These are phyloP conservation scores for Hymenoscyphus scutula DNA, from an alignment of 2,329 filamentous ascomycete genomes.

Conservation along the genomic window DNA sequence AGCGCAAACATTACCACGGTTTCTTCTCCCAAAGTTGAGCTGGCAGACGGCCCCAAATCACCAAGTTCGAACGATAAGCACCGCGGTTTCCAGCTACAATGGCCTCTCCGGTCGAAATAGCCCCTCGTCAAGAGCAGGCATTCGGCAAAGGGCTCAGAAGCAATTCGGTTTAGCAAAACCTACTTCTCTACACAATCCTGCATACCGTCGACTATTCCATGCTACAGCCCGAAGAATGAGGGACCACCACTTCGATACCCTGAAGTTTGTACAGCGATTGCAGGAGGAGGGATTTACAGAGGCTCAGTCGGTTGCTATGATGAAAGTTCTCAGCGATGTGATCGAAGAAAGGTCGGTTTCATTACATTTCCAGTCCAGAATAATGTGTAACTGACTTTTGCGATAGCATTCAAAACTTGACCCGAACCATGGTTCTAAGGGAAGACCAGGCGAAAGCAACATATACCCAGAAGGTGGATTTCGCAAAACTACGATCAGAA, in stretches of 20 bases:
- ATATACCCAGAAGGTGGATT: constrained; percentile 90
- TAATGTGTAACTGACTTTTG: constrained; percentile 15
- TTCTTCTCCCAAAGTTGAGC: constrained; percentile 36
- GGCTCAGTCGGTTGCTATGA: constrained; percentile 94
- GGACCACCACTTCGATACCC: constrained; percentile 96
- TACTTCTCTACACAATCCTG: constrained; percentile 24
- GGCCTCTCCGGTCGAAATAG: constrained; percentile 9
- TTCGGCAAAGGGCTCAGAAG: constrained; percentile 4
- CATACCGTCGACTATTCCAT: constrained; percentile 57
- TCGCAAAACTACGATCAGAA: constrained; percentile 93
- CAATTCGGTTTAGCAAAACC: constrained; percentile 9
- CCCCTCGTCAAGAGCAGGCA: not conserved
- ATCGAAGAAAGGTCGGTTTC: constrained; percentile 80
- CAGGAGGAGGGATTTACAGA: constrained; percentile 93
- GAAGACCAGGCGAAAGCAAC: constrained; percentile 85
- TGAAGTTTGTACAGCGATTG: constrained; percentile 92
- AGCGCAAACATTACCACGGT: constrained; percentile 31
- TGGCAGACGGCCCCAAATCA: constrained; percentile 31
- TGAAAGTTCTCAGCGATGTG: constrained; percentile 94
- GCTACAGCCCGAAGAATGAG: constrained; percentile 58
- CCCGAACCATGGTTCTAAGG: constrained; percentile 93
- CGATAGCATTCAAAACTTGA: constrained; percentile 86
- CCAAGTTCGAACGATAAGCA: constrained; percentile 29
- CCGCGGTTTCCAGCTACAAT: constrained; percentile 17
- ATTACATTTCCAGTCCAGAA: not conserved